Evolutionary conservation across 106 monocot species (phyloP), one percentile per base, ranked within the genome.

Genomic region (Dendrobium catenatum): DNA sequence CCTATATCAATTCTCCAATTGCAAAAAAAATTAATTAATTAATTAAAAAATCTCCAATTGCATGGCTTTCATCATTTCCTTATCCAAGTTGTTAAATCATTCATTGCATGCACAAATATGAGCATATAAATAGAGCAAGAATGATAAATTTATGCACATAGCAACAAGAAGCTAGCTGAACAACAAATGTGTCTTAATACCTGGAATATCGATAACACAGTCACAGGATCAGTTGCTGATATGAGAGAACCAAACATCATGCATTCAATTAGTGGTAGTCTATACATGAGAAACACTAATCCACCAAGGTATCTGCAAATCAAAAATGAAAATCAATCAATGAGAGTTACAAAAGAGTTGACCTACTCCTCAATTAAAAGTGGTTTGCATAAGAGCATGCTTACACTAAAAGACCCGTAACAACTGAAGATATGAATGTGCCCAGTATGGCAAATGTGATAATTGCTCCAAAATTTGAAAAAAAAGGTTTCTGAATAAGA

Each of bases 201-300:
- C 91, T 99, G 99, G 42, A 99, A 99, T 83, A 99, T 95, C 3
- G 99, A 91, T 83, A 99, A 68, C 26, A 99, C 99, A 2, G 99
- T 95, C 55, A 99, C 99, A 83, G 99, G 99, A 89, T 99, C 95
- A 46, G 99, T 99, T 56, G 99, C 99, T 43, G 99, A 99, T 82
- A 99, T 95, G 73, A 99, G 91, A 43, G 99, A 88, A 82, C 99
- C 99, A 86, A 99, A 99, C 99, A 99, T 99, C 84, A 99, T 84
- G 82, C 93, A 95, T 79, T 99, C 99, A 70, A 95, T 89, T 42
- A 99, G 64, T 22, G 99, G 99, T 33, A 99, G 80, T 85, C 80
- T 91, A 87, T 95, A 99, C 95, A 95, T 93, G 67, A 99, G 87
- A 84, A 89, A 90, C 49, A 85, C 55, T 76, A 95, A 70, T 27